Evolutionary conservation across 2,329 filamentous ascomycete genomes (phyloP).

Genomic region (Exophiala xenobiotica): DNA sequence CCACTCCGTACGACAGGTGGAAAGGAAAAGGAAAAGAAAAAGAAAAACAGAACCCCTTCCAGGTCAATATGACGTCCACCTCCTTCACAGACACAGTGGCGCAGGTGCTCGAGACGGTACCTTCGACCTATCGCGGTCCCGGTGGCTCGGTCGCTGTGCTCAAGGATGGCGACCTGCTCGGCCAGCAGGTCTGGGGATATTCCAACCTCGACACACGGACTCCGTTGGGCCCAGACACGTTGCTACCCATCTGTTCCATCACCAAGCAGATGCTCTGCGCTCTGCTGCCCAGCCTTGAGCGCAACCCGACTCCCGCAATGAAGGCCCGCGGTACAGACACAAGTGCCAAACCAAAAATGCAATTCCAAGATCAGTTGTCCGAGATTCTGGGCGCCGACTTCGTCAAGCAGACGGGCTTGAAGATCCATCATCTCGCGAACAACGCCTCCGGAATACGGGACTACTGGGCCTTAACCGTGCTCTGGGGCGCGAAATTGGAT

Average conservation of each 20-base stretch:
- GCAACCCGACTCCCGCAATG: conserved; percentile 33
- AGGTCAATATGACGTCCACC: too few relatives aligned
- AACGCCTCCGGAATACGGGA: conserved; percentile 48
- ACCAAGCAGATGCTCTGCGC: conserved; percentile 42
- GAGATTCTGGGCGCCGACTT: conserved; percentile 33
- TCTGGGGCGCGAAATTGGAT: conserved; percentile 46
- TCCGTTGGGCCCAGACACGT: conserved; percentile 38
- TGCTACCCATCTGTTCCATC: conserved; percentile 56
- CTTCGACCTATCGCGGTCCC: conserved; percentile 38
- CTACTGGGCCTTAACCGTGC: conserved; percentile 47
- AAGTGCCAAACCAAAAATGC: too few relatives aligned
- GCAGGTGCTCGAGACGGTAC: conserved; percentile 20
- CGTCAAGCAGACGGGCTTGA: conserved; percentile 34
- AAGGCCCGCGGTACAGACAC: conserved; percentile 33
- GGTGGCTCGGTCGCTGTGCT: conserved; percentile 46
- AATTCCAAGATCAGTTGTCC: conserved; percentile 34
- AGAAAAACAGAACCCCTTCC: too few relatives aligned
- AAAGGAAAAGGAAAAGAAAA: too few relatives aligned
- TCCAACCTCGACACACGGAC: conserved; percentile 43
- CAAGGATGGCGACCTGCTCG: conserved; percentile 44
- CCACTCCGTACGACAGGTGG: too few relatives aligned
- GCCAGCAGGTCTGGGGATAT: conserved; percentile 45
- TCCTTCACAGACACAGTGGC: not conserved
- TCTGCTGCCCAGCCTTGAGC: conserved; percentile 38
- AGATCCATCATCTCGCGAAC: conserved; percentile 39